These are phyloP conservation scores for Wakefieldia striispora DNA, from an alignment of 768 basidiomycete genomes.

Conservation along the genomic window DNA sequence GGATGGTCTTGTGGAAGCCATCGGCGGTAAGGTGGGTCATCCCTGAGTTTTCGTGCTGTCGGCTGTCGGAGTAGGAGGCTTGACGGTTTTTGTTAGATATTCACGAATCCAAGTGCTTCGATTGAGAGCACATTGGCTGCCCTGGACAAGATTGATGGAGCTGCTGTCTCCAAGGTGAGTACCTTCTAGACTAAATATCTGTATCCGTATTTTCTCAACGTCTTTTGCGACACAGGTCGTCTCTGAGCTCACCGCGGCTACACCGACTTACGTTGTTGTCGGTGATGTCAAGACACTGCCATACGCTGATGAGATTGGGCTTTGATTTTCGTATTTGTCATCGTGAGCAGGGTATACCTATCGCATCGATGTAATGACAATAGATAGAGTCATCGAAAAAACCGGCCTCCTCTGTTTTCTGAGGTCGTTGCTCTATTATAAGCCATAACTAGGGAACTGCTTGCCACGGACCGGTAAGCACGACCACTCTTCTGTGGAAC, in stretches of 20 bases:
- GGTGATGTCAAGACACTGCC: conserved; percentile 79
- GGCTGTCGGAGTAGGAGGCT: background rate
- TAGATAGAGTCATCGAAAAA: conserved; percentile 17
- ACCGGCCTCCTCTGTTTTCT: background rate
- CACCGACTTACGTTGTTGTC: conserved; percentile 86
- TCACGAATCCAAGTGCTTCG: conserved; percentile 54
- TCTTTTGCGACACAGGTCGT: conserved; percentile 41
- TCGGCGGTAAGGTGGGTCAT: conserved; percentile 62
- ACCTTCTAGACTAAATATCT: background rate
- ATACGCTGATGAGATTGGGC: conserved; percentile 79
- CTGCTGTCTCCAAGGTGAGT: conserved; percentile 67
- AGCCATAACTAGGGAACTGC: too few relatives aligned
- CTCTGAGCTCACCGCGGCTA: conserved; percentile 61
- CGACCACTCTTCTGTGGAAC: too few relatives aligned
- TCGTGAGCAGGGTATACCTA: conserved; percentile 11
- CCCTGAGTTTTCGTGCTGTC: too few relatives aligned
- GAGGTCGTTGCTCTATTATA: too few relatives aligned
- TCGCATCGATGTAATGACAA: conserved; percentile 12
- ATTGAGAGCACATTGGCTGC: conserved; percentile 62
- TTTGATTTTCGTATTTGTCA: conserved; percentile 39
- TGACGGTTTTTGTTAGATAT: conserved; percentile 45
- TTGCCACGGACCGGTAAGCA: too few relatives aligned
- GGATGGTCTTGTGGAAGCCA: conserved; percentile 57
- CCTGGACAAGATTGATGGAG: conserved; percentile 66
- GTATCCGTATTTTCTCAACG: background rate